These are phyloP conservation scores for Solanum microdontum DNA, from an alignment of 257 asterid genomes.

Conservation along the genomic window DNA sequence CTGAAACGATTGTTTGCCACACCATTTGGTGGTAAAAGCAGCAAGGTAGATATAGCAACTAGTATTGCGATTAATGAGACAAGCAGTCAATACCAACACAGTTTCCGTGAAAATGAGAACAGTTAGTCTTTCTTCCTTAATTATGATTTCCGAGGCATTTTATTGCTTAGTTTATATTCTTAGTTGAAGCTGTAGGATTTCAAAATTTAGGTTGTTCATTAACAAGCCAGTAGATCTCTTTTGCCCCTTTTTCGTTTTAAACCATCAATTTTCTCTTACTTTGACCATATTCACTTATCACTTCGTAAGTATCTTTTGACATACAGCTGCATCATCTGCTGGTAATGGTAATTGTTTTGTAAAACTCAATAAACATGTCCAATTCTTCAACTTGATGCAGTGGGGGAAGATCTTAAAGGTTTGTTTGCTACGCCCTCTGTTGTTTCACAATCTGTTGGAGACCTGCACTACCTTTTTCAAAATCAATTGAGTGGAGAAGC, in stretches of 20 bases:
- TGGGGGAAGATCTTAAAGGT: background rate
- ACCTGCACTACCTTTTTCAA: background rate
- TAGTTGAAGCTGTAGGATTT: background rate
- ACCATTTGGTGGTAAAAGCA: constrained; percentile 1
- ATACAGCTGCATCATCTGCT: background rate
- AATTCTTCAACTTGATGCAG: background rate
- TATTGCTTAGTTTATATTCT: background rate
- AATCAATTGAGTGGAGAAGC: background rate
- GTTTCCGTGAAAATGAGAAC: background rate
- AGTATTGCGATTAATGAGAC: background rate
- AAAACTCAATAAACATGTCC: background rate
- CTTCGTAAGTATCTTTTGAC: background rate
- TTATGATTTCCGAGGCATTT: background rate
- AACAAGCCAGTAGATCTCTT: background rate
- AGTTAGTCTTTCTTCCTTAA: background rate
- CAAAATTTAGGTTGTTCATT: background rate
- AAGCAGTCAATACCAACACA: background rate
- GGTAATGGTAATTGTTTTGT: background rate
- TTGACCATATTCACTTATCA: background rate
- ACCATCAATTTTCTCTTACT: background rate
- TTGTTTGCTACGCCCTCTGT: background rate
- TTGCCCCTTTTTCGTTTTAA: background rate
- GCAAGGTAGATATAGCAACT: background rate
- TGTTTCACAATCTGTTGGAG: background rate
- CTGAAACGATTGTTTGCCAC: constrained; percentile 16